Percentiles rank a stretch among this genome's conserved stretches.
phyloP scores from a whole-genome alignment of 179 eudicot species.

The Sideroxylon spinosum region DNA sequence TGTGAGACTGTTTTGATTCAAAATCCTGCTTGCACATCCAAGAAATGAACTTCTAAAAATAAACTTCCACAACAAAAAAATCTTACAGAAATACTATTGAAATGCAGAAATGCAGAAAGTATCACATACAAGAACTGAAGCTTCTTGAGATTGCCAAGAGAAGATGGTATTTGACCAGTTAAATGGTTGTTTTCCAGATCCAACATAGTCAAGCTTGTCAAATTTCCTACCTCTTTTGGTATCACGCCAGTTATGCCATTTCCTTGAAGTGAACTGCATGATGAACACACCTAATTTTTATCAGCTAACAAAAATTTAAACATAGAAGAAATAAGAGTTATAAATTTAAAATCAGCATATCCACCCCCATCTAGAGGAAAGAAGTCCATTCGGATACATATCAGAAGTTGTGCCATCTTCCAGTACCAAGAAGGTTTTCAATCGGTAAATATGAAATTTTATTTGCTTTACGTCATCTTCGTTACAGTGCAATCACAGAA shows the following conservation, averaged over 20 bases:
- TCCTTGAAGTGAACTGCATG: slow-evolving; percentile 65
- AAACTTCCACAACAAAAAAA: slow-evolving; percentile 1
- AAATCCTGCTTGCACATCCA: slow-evolving; percentile 44
- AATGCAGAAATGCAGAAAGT: slow-evolving; percentile 21
- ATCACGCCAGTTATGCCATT: slow-evolving; percentile 75
- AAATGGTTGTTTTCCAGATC: slow-evolving; percentile 72
- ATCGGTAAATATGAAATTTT: neutral
- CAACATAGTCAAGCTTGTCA: slow-evolving; percentile 73
- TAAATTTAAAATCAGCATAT: neutral
- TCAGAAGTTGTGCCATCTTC: neutral
- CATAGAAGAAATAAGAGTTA: neutral
- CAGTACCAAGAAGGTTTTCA: neutral
- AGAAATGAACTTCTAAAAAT: slow-evolving; percentile 10
- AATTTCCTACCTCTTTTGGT: slow-evolving; percentile 70
- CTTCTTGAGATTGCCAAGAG: slow-evolving; percentile 70
- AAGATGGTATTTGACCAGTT: slow-evolving; percentile 80
- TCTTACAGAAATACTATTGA: slow-evolving; percentile 7
- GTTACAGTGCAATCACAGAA: neutral
- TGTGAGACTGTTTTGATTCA: slow-evolving; percentile 69
- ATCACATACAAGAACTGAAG: slow-evolving; percentile 81
- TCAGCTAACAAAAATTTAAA: neutral
- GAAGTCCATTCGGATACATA: neutral
- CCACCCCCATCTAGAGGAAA: neutral
- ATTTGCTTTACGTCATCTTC: neutral
- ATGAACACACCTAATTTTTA: slow-evolving; percentile 16